Conservation (phyloP, 2,329 filamentous ascomycete species). For the Colletotrichum aenigma region DNA sequence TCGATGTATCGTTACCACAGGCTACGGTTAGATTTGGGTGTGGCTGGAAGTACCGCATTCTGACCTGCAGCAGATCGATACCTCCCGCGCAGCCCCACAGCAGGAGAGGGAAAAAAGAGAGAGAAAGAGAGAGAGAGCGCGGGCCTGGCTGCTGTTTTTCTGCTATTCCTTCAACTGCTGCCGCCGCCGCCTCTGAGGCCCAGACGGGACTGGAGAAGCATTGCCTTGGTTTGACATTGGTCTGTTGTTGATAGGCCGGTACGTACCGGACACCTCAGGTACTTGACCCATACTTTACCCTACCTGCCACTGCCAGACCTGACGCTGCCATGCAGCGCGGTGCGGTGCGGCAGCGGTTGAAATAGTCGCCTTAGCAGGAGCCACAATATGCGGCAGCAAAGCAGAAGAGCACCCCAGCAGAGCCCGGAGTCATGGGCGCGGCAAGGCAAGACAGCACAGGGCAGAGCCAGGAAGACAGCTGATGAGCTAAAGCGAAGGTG, state of each 20-base stretch:
- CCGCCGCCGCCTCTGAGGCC: not conserved
- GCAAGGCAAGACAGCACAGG: not conserved
- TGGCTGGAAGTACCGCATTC: not conserved
- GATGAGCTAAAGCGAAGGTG: not conserved
- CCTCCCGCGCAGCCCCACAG: slow-evolving; percentile 14
- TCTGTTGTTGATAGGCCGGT: not conserved
- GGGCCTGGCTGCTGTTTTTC: not conserved
- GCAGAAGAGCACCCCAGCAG: not conserved
- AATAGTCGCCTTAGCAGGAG: not conserved
- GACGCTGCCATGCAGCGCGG: not conserved
- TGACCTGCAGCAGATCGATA: slow-evolving; percentile 3
- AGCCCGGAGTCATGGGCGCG: not conserved
- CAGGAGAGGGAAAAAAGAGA: not conserved
- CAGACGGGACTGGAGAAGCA: not conserved
- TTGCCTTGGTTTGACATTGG: not conserved
- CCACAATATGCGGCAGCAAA: not conserved
- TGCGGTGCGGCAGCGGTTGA: not conserved
- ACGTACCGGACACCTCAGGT: not conserved
- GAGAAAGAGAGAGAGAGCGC: not conserved
- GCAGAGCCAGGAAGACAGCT: not conserved
- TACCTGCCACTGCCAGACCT: not conserved
- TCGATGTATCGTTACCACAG: not conserved
- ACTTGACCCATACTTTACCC: not conserved
- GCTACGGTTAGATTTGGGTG: not conserved
- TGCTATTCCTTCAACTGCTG: not conserved